Conservation (phyloP, 108 stramenopile species). For the Nitzschia inconspicua region DNA sequence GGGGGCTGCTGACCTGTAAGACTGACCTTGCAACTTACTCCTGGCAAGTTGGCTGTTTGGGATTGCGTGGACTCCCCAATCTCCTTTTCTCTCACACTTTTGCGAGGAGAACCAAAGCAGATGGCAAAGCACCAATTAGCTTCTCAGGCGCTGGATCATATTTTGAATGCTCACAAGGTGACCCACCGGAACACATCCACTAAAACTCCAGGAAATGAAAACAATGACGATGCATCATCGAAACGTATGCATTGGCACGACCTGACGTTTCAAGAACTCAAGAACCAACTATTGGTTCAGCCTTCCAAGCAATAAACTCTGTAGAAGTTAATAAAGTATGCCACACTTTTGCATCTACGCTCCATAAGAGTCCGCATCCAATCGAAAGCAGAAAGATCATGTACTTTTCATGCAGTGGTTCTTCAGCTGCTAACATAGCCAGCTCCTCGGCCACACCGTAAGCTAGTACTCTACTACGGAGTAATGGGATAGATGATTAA, state of each 20-base stretch:
- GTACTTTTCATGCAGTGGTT: no score
- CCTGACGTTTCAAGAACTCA: background rate
- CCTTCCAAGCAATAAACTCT: background rate
- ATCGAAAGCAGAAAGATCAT: no score
- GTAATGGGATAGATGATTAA: no score
- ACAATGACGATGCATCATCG: background rate
- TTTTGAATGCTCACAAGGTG: background rate
- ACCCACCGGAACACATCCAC: no score
- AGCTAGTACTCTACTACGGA: no score
- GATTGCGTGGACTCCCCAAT: no score
- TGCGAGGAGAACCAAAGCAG: slow-evolving; percentile 13
- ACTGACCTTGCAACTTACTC: background rate
- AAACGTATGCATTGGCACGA: slow-evolving; percentile 5
- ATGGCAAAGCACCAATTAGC: slow-evolving; percentile 22
- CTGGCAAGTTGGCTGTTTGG: no score
- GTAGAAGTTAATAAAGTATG: background rate
- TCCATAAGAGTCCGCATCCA: background rate
- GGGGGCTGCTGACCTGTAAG: background rate
- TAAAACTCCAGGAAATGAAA: background rate
- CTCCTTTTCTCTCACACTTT: no score
- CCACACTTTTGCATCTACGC: background rate
- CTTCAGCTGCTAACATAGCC: no score
- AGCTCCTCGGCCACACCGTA: no score
- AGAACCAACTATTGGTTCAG: background rate
- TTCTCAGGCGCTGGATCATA: slow-evolving; percentile 14